These are phyloP conservation scores for Verticillium klebahnii DNA, from an alignment of 2,329 filamentous ascomycete species.

Conservation along the genomic window DNA sequence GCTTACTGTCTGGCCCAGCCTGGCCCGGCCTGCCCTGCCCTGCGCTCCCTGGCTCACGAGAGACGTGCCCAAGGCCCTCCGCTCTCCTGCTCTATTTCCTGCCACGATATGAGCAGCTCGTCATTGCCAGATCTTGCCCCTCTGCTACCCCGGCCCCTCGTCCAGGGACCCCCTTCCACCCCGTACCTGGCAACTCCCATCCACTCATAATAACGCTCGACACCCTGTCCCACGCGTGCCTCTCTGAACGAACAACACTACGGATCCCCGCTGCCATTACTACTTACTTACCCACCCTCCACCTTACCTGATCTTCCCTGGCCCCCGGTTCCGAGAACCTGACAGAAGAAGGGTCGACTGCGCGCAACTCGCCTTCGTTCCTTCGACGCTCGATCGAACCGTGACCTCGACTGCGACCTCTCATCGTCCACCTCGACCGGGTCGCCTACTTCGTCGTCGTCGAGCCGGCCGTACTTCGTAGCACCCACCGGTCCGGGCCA, in stretches of 20 bases:
- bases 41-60: background rate
- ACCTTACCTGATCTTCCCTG: background rate
- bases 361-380: background rate
- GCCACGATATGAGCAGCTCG: constrained; percentile 3
- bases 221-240: constrained; percentile 1
- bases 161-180: constrained; percentile 2
- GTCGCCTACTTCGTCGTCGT: background rate
- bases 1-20: background rate
- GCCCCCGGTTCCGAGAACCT: background rate
- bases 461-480: background rate
- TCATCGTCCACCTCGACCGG: background rate
- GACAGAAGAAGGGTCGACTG: background rate
- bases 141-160: background rate
- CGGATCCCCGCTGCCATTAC: background rate
- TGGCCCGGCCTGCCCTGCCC: background rate
- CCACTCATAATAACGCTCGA: constrained; percentile 1
- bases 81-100: background rate
- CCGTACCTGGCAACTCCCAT: background rate
- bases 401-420: background rate
- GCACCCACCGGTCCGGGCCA: background rate
- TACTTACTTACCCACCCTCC: background rate
- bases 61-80: background rate
- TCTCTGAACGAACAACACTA: background rate
- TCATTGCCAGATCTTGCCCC: constrained; percentile 3
- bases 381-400: background rate